Percentiles rank a stretch among this genome's conserved stretches.
Evolutionary conservation across 2,329 filamentous ascomycete genomes (phyloP).

Genomic region (Davidsoniella eucalypti): DNA sequence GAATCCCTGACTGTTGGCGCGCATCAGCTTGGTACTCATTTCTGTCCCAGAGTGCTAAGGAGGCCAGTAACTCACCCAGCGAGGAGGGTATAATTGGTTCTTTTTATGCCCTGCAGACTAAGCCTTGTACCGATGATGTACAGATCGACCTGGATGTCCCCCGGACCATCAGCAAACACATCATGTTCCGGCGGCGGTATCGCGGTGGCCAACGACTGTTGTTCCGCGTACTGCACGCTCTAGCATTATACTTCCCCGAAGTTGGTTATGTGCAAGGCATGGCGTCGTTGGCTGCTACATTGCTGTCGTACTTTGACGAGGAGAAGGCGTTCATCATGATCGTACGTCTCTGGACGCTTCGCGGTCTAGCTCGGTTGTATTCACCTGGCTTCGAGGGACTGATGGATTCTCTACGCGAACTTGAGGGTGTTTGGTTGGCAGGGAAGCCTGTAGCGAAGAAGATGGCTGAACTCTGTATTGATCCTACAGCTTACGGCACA

Average conservation of each 20-base stretch:
- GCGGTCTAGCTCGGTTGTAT: slow-evolving; percentile 75
- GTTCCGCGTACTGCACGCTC: slow-evolving; percentile 80
- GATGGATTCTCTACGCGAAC: slow-evolving; percentile 71
- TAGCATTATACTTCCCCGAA: slow-evolving; percentile 79
- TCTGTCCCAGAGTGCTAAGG: slow-evolving; percentile 58
- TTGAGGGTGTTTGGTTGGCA: slow-evolving; percentile 68
- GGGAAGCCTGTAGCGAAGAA: slow-evolving; percentile 64
- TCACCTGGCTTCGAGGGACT: slow-evolving; percentile 69
- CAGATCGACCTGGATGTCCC: slow-evolving; percentile 97
- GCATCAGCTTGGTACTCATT: slow-evolving; percentile 91
- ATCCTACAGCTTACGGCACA: slow-evolving; percentile 84
- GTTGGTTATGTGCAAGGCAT: slow-evolving; percentile 97
- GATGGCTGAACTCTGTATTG: slow-evolving; percentile 62
- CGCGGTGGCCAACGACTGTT: slow-evolving; percentile 80
- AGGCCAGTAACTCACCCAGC: slow-evolving; percentile 38
- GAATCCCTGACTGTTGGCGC: slow-evolving; percentile 91
- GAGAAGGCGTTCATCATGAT: slow-evolving; percentile 91
- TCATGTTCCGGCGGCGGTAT: slow-evolving; percentile 92
- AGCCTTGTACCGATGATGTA: slow-evolving; percentile 72
- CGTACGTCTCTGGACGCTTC: slow-evolving; percentile 79
- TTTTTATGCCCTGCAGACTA: slow-evolving; percentile 57
- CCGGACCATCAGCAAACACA: slow-evolving; percentile 82
- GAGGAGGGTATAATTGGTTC: slow-evolving; percentile 56
- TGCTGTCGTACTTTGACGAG: slow-evolving; percentile 94
- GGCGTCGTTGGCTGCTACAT: slow-evolving; percentile 79